A percentile compares a stretch with the other conserved stretches of the same genome.
These are phyloP conservation scores for Trematosphaeria pertusa DNA, from an alignment of 2,329 filamentous ascomycete species.

Conservation along the genomic window DNA sequence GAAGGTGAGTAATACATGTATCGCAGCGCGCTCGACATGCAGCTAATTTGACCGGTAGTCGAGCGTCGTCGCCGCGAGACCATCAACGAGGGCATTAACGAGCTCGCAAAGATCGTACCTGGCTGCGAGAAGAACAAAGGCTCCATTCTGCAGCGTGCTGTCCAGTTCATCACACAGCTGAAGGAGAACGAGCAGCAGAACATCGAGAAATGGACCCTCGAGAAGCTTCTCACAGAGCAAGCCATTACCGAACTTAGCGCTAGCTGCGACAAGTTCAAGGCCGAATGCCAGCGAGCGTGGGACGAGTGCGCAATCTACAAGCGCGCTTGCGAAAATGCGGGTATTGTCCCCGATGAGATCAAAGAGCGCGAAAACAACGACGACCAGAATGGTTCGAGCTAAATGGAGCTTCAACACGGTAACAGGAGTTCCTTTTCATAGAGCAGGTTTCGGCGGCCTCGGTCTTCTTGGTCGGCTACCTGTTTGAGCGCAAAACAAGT, in stretches of 20 bases:
- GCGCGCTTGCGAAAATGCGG: constrained; percentile 51
- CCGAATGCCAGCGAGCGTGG: constrained; percentile 79
- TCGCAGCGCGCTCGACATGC: background rate
- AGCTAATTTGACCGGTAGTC: constrained; percentile 62
- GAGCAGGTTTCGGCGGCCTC: constrained; percentile 8
- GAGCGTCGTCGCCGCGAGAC: constrained; percentile 96
- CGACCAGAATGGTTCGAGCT: constrained; percentile 46
- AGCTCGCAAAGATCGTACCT: constrained; percentile 95
- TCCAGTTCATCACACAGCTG: constrained; percentile 91
- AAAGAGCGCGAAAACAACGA: constrained; percentile 49
- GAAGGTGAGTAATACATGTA: constrained; percentile 70
- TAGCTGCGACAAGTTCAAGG: constrained; percentile 86
- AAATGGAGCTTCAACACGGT: constrained; percentile 3
- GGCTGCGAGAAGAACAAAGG: constrained; percentile 99
- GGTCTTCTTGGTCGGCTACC: constrained; percentile 8
- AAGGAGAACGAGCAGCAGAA: constrained; percentile 95
- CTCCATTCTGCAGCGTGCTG: constrained; percentile 90
- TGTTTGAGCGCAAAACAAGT: constrained; percentile 13
- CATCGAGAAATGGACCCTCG: constrained; percentile 91
- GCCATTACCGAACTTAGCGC: constrained; percentile 86
- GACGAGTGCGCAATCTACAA: constrained; percentile 82
- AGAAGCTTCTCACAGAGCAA: constrained; percentile 89
- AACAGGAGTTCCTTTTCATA: constrained; percentile 6
- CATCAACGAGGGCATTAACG: constrained; percentile 98
- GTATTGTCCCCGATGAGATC: constrained; percentile 49